A percentile compares a stretch with the other conserved stretches of the same genome.
phyloP scores from a whole-genome alignment of 768 basidiomycete genomes.

The Pholiota molesta region DNA sequence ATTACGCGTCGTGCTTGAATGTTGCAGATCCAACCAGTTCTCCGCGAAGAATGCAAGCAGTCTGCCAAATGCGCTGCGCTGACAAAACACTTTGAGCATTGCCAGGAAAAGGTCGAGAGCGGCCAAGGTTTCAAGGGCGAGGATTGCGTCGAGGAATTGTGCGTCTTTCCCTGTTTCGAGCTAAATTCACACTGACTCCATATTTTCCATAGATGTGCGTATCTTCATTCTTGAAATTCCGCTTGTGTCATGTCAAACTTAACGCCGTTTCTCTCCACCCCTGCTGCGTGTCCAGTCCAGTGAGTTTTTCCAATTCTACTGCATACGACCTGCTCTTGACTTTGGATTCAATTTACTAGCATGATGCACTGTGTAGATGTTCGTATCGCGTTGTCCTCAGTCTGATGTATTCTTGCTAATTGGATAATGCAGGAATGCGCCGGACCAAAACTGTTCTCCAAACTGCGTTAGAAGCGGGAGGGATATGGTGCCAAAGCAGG shows the following conservation, averaged over 20 bases:
- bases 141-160: constrained; percentile 93
- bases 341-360: constrained; percentile 37
- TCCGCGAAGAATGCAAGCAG: constrained; percentile 78
- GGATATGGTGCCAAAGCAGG: background rate
- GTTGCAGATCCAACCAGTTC: constrained; percentile 61
- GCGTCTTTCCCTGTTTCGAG: constrained; percentile 36
- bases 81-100: constrained; percentile 87
- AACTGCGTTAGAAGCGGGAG: constrained; percentile 52
- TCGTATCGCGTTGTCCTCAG: constrained; percentile 30
- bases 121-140: constrained; percentile 89
- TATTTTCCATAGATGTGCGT: constrained; percentile 25
- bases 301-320: constrained; percentile 38
- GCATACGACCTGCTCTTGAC: constrained; percentile 1
- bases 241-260: background rate
- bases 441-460: constrained; percentile 82
- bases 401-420: background rate
- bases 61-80: constrained; percentile 66
- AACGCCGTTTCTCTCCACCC: background rate
- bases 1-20: background rate
- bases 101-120: constrained; percentile 81
- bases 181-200: constrained; percentile 2
- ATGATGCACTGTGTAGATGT: constrained; percentile 96
- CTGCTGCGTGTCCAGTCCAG: constrained; percentile 54
- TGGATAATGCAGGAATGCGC: constrained; percentile 43
- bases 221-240: constrained; percentile 8